Evolutionary conservation across 2,329 filamentous ascomycete genomes (phyloP), one percentile per base, ranked within the genome.

Genomic region (Diplodia mutila): DNA sequence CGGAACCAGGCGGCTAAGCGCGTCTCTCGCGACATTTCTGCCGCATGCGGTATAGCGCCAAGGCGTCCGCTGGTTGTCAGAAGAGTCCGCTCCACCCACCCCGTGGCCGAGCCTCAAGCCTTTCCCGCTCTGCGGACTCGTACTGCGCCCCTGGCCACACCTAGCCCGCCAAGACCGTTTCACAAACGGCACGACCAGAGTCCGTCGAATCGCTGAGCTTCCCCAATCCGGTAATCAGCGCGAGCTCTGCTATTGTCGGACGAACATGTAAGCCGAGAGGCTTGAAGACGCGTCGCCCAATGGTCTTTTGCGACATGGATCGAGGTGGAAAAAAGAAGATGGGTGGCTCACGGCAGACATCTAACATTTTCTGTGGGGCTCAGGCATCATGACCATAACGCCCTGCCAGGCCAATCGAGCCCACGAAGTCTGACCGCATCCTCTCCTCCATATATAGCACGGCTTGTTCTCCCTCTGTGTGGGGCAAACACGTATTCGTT

Each of bases 1-100:
- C 23, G 51, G 51, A 29, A 7, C 6, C 51, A 8, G 27, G 18
- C 18, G 49, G 49, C 23, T 52, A 27, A 37, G 32, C 29, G 8
- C 53, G 18, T 11, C 53, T 64, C 61, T 64, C 61, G 61, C 61
- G 61, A 64, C 61, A 25, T 42, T 64, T 37, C 39, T 64, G 27
- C 61, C 61, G 2, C 3, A 37, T 25, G 18, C 2, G 29, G 61
- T 18, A 8, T 64, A 52, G 61, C 29, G 61, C 49, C 42, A 21
- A 46, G 42, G 18, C 42, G 18, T 46, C 42, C 8, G 42, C 42
- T 46, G 42, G 18, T 5, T 21, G n/a, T 46, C 7, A 46, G 18
- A 42, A 46, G 29, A 37, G 53, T 27, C n/a, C 53, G 53, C 49
- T 29, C 52, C n/a, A 29, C 11, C n/a, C 21, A 21, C 55, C 42